A percentile compares a stretch with the other conserved stretches of the same genome.
These are phyloP conservation scores for Luffa acutangula DNA, from an alignment of 306 rosid genomes.

Conservation along the genomic window DNA sequence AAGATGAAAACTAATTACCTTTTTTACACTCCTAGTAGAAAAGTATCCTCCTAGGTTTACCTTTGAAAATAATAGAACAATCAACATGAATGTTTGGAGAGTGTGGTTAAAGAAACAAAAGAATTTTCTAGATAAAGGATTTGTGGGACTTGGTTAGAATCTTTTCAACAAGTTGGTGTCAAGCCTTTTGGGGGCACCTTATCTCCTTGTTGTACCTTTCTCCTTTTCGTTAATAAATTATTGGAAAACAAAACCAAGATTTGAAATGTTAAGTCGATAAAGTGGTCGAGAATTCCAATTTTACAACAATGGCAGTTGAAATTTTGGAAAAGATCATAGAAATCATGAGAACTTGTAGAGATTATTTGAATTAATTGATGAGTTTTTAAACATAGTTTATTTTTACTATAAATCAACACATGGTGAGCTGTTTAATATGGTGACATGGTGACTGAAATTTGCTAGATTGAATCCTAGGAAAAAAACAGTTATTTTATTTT, in stretches of 20 bases:
- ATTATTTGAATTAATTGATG: no score
- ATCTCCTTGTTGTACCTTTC: neutral
- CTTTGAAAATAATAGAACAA: neutral
- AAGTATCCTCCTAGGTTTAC: neutral
- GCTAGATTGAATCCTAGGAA: neutral
- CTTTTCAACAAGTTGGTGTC: neutral
- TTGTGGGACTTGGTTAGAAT: neutral
- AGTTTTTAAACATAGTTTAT: no score
- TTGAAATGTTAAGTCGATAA: no score
- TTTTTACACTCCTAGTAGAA: neutral
- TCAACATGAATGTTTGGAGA: neutral
- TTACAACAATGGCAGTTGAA: no score
- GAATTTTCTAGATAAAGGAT: neutral
- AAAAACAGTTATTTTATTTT: neutral
- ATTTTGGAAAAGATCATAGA: no score
- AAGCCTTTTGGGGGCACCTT: neutral
- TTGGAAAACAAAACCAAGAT: neutral
- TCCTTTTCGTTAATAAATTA: neutral
- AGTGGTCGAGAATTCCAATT: no score
- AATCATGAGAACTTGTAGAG: no score
- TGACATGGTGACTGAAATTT: neutral
- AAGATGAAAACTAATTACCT: neutral
- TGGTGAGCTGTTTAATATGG: no score
- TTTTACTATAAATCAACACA: no score
- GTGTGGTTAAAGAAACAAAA: neutral